These are phyloP conservation scores for Talaromyces rugulosus DNA, from an alignment of 2,329 filamentous ascomycete species.

Conservation along the genomic window DNA sequence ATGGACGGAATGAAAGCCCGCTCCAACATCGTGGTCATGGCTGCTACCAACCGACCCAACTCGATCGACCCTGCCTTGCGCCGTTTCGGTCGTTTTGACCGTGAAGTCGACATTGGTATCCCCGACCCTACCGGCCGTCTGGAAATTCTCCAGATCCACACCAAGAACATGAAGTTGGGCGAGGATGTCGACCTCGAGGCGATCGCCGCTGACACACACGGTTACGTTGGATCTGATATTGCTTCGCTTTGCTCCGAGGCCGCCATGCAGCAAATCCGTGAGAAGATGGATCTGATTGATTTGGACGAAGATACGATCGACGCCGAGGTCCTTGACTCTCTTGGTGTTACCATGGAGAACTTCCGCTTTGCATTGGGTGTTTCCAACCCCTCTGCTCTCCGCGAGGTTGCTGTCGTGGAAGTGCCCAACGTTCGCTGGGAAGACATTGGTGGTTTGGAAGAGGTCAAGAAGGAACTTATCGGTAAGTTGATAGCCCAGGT, in stretches of 20 bases:
- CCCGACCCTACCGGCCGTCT: conserved; percentile 97
- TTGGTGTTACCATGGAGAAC: conserved; percentile 99
- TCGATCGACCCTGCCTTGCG: conserved; percentile 97
- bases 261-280: conserved; percentile 99
- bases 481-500: conserved; percentile 30
- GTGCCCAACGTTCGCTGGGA: conserved; percentile 99
- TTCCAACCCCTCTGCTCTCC: conserved; percentile 96
- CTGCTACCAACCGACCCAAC: conserved; percentile 96
- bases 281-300: conserved; percentile 99
- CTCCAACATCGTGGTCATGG: conserved; percentile 99
- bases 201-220: conserved; percentile 96
- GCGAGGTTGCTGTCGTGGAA: conserved; percentile 97
- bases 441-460: conserved; percentile 96
- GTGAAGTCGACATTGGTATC: conserved; percentile 94
- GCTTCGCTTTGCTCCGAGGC: conserved; percentile 98
- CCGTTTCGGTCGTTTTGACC: conserved; percentile 97
- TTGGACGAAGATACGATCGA: conserved; percentile 98
- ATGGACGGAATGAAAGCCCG: conserved; percentile 99
- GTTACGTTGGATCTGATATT: conserved; percentile 97
- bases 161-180: conserved; percentile 99
- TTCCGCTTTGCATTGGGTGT: conserved; percentile 98
- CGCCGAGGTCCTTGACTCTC: conserved; percentile 93
- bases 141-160: conserved; percentile 98
- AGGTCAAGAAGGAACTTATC: conserved; percentile 98
- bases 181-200: conserved; percentile 96